phyloP scores from a whole-genome alignment of 2,329 filamentous ascomycete species.

The Neofusicoccum parvum region DNA sequence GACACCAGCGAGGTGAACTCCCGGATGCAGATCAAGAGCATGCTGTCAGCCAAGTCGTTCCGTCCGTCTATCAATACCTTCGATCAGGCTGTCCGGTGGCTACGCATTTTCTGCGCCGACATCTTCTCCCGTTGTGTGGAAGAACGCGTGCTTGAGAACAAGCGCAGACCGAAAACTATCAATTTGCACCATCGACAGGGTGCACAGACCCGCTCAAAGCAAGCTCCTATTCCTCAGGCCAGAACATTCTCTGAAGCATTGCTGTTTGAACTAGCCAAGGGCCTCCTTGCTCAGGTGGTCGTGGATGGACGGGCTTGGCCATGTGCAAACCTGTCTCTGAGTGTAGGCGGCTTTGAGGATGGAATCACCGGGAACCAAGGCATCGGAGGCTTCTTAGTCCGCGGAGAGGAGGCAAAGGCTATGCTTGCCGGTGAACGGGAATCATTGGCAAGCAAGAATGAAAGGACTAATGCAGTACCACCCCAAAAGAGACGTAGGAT shows the following conservation, averaged over 20 bases:
- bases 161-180: conserved; percentile 80
- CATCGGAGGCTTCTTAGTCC: conserved; percentile 83
- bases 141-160: conserved; percentile 86
- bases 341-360: conserved; percentile 91
- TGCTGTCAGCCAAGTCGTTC: conserved; percentile 96
- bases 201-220: conserved; percentile 72
- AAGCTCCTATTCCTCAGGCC: conserved; percentile 75
- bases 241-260: conserved; percentile 70
- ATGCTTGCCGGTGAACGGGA: conserved; percentile 33
- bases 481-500: conserved; percentile 33
- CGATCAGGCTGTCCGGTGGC: conserved; percentile 81
- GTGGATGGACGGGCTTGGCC: conserved; percentile 83
- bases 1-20: conserved; percentile 88
- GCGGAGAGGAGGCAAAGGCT: conserved; percentile 59
- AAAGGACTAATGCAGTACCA: not conserved
- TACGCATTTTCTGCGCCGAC: conserved; percentile 88
- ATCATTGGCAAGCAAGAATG: not conserved
- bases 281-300: conserved; percentile 74
- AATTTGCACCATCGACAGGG: conserved; percentile 80
- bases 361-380: conserved; percentile 80
- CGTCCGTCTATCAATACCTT: conserved; percentile 75
- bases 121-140: conserved; percentile 88
- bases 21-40: conserved; percentile 91
- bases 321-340: conserved; percentile 85
- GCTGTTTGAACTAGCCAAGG: conserved; percentile 75